Evolutionary conservation across 495 filamentous ascomycete species (phyloP), one percentile per base, ranked within the genome.

Genomic region (Daldinia loculata): DNA sequence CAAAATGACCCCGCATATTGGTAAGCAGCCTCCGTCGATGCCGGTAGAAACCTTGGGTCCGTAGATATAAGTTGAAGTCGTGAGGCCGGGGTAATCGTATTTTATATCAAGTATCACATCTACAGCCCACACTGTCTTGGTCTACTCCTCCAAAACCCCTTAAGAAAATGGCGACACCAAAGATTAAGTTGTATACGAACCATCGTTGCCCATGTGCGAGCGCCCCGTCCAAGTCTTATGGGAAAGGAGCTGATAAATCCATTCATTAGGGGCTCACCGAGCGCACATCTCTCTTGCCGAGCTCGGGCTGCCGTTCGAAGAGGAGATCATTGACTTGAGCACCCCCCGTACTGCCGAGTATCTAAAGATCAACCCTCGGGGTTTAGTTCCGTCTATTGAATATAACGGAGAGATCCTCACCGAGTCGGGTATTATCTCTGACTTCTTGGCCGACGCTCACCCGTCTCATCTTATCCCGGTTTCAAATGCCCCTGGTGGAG

Each of bases 291-390:
- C 87, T 7, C 86, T 97, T 27, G 84, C 85, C 26, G 92, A 93
- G 76, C 86, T 93, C 12, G 84, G 86, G 29, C 75, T 97, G 19
- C 85, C 89, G 1, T 95, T 88, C 69, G 89, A 95, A 68, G 91
- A 95, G 71, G 91, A 93, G 71, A 89, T 88, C 59, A 93, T 97
- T 76, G 90, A 94, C 75, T 84, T 97, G 51, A 73, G 78, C 69
- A 84, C 72, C 4, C 93, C 93, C 0, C 89, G 93, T 9, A 91
- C 92, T 56, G 82, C 87, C n/a, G 94, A 92, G 85, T 97, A 96
- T 78, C 86, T 96, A 4, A 84, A 91, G 55, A 82, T 97, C 76
- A 97, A 97, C 81, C 93, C 92, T 74, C 89, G 92, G 51, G 93
- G 93, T 29, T 86, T 93, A 15, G 93, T 97, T 41, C 93, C 93